Base-by-base conservation (phyloP, 768 basidiomycete genomes). In the Kwoniella bestiolae region DNA sequence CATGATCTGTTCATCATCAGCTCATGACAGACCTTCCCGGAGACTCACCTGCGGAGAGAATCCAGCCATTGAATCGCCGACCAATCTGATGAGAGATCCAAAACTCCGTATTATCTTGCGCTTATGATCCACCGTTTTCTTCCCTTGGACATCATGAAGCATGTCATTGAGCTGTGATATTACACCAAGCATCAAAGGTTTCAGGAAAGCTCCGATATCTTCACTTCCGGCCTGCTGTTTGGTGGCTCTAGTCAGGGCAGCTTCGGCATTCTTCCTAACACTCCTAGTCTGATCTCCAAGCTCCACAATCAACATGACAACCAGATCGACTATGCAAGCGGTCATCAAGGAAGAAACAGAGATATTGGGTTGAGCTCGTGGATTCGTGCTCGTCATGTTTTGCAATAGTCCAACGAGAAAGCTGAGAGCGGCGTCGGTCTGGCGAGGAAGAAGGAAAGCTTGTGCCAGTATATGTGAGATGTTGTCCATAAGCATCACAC, bases 131-230 rank as follows among this genome's bases (percentile, higher is more conserved):
- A 87, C 83, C 0, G 88, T 83, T 70, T 89, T 89, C 80, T 90
- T 92, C 4, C 90, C 91, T 25, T 88, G 87, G 1, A 90, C 84
- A 65, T 93, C 94, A 76, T 92, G 91, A 57, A 97, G 81, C 81
- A 90, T 87, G 32, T 93, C 91, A 71, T 91, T 94, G 72, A 96
- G 85, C 68, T 88, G 84, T 0, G 91, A 87, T 21, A 97, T 88
- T 60, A 97, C 84, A 1, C 91, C 94, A 5, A 96, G 86, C 82
- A 94, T 89, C 68, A 92, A 86, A 7, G 83, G 83, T 79, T 89
- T 88, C 52, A 97, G 83, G 60, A 93, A 89, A 0, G 81, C 79
- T 23, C 85, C 84, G 38, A 91, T 79, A 62, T 76, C 74, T 9
- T 56, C 47, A 6, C 46, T 26, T 51, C 63, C 79, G 61, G 25